phyloP scores from a whole-genome alignment of 352 stramenopile genomes.

The Phytopythium litorale region DNA sequence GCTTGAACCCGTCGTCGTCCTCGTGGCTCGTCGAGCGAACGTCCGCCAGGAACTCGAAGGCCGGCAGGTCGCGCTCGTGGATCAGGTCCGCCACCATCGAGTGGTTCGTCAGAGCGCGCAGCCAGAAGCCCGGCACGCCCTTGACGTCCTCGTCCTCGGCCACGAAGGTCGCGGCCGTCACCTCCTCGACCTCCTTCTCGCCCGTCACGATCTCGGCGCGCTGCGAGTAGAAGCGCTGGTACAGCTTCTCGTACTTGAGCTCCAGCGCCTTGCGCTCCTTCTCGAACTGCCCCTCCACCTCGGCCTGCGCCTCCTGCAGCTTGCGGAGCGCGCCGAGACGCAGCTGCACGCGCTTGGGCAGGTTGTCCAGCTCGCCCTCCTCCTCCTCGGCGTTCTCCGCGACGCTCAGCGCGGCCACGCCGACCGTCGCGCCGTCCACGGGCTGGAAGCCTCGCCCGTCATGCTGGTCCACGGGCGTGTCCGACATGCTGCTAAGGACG shows the following conservation, averaged over 20 bases:
- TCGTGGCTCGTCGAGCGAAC: conserved; percentile 75
- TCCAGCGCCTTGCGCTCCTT: conserved; percentile 80
- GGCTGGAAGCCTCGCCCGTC: conserved; percentile 65
- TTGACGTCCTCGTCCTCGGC: conserved; percentile 44
- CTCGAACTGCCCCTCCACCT: conserved; percentile 81
- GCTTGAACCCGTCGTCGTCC: conserved; percentile 83
- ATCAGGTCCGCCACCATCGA: conserved; percentile 74
- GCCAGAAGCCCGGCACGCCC: conserved; percentile 82
- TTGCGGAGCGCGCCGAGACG: conserved; percentile 64
- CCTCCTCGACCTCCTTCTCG: conserved; percentile 66
- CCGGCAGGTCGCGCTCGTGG: conserved; percentile 73
- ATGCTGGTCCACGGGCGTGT: conserved; percentile 29
- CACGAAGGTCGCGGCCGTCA: conserved; percentile 1
- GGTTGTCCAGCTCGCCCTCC: conserved; percentile 54
- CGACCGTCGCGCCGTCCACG: conserved; percentile 32
- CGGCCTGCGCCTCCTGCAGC: conserved; percentile 72
- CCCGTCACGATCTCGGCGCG: conserved; percentile 74
- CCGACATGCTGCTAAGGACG: conserved; percentile 30
- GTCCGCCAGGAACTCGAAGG: conserved; percentile 75
- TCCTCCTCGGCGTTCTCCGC: conserved; percentile 26
- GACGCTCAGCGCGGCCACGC: conserved; percentile 35
- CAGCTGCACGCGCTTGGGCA: conserved; percentile 72
- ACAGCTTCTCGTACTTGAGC: conserved; percentile 88
- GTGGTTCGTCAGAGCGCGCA: conserved; percentile 84
- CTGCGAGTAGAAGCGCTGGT: conserved; percentile 78